Base-by-base conservation (phyloP, 192 early-diverging fungal species). In the Gonapodya prolifera region DNA sequence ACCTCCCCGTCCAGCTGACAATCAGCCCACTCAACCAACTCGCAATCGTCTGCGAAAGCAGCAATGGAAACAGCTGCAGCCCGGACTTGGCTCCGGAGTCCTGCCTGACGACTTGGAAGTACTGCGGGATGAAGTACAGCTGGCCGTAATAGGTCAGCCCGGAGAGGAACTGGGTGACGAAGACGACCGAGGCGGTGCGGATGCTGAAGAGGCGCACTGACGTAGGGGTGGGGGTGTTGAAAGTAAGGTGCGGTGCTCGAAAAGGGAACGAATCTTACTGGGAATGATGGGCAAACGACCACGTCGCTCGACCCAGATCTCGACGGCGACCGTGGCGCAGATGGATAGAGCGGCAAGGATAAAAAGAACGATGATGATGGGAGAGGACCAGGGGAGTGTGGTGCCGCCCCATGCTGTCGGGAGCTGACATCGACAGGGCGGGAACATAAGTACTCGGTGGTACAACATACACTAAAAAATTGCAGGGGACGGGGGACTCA, bases 71-170 rank as follows among this genome's bases (percentile, higher is more conserved):
- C 1, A 91, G 84, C 76, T 89, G 88, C 16, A 91, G 78, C 30
- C 91, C 91, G 34, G 89, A 82, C 17, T 79, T 45, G 0, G 85
- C 91, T 1, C 86, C 81, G 69, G 82, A 77, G 16, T 84, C 85
- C n/a, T 82, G 78, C 79, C 87, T 86, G 61, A 89, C 85, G 28
- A 89, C 83, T 35, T 87, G 87, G 83, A 88, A 92, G 70, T 85
- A 89, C 2, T 91, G 78, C 28, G 92, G 91, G 77, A 88, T 80
- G 79, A 87, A 91, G 34, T 89, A 92, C 31, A 92, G 77, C 1
- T 86, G 85, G 13, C 80, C 83, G 35, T 89, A 86, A 78, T 91
- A 89, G 16, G 81, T 83, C 23, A 88, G 78, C n/a, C 89, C 90
- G 35, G 85, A 81, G 34, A 84, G 83, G 78, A 91, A 85, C 69